Evolutionary conservation across 2,329 filamentous ascomycete genomes (phyloP), one percentile per base, ranked within the genome.

Genomic region (Cadophora luteo-olivacea): DNA sequence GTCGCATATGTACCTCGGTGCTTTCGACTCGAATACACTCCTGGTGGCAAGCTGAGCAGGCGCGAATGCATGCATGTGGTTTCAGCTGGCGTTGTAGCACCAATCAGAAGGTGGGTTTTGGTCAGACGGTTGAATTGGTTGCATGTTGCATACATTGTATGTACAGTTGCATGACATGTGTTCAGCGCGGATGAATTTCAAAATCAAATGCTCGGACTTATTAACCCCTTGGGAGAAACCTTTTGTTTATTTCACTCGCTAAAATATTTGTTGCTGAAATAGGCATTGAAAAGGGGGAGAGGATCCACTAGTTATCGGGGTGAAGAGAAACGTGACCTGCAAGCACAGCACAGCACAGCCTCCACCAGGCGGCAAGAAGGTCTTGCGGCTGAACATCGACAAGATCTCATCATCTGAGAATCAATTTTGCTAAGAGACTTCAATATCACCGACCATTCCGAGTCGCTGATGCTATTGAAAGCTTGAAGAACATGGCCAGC

Each of bases 11-110:
- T 58, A 58, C 32, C n/a, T 14, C 32, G n/a, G 19, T 8, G 11
- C 6, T 22, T 38, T 24, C 32, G 33, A 33, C 22, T 14, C 32
- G 22, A 3, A 4, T 33, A 22, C 19, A 24, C 32, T 58, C 6
- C 24, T 38, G 3, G 38, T 58, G 33, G 55, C 33, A 58, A 58
- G 55, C 55, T 58, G 55, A 58, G 33, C 33, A 36, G 32, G 22
- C 36, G 22, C 32, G 6, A 24, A 49, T 49, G 19, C 41, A 62
- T 62, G 60, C 60, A 62, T 62, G 60, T 62, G 29, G 9, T 33
- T 49, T 62, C 60, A 62, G 60, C 60, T 62, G 41, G 41, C 16
- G 41, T n/a, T 12, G 24, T 16, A 45, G 60, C 25, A 51, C 60
- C 60, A 49, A 62, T 62, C 41, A 62, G 38, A 14, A 24, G 4